phyloP scores from a whole-genome alignment of 345 rosid genomes.

The Brassica nigra region DNA sequence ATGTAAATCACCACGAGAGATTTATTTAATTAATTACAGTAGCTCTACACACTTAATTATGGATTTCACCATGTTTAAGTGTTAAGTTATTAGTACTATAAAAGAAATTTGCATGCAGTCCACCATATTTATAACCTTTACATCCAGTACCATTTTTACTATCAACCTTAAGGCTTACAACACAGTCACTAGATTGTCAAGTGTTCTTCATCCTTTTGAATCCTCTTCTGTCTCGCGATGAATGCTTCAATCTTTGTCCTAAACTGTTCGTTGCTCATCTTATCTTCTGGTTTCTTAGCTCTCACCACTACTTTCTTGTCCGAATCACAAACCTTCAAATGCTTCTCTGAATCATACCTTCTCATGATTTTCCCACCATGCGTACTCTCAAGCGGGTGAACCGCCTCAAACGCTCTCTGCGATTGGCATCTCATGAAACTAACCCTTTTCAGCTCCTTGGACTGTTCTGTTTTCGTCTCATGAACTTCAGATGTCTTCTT shows the following conservation, averaged over 20 bases:
- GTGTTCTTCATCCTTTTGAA: conserved; percentile 62
- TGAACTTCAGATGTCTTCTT: conserved; percentile 37
- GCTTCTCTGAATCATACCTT: conserved; percentile 53
- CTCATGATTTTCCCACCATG: conserved; percentile 36
- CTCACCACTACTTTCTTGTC: conserved; percentile 35
- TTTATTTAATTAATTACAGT: neutral
- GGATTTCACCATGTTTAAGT: neutral
- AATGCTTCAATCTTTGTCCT: conserved; percentile 63
- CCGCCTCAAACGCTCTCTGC: conserved; percentile 44
- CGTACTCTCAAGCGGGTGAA: conserved; percentile 26
- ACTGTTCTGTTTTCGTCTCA: conserved; percentile 13
- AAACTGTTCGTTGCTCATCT: conserved; percentile 78
- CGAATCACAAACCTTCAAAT: conserved; percentile 35
- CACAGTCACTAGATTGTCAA: conserved; percentile 39
- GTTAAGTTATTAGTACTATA: neutral
- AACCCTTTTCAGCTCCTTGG: conserved; percentile 37
- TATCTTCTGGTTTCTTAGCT: conserved; percentile 48
- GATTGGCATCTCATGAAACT: conserved; percentile 56
- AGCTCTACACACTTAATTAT: neutral
- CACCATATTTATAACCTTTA: neutral
- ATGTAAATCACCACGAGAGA: neutral
- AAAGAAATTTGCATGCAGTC: neutral
- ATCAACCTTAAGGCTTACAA: conserved; percentile 1
- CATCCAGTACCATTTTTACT: neutral
- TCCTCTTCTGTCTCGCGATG: conserved; percentile 81